A percentile compares a stretch with the other conserved stretches of the same genome.
Evolutionary conservation across 176 grass and related monocot genomes (phyloP).

Genomic region (Triticum monococcum): DNA sequence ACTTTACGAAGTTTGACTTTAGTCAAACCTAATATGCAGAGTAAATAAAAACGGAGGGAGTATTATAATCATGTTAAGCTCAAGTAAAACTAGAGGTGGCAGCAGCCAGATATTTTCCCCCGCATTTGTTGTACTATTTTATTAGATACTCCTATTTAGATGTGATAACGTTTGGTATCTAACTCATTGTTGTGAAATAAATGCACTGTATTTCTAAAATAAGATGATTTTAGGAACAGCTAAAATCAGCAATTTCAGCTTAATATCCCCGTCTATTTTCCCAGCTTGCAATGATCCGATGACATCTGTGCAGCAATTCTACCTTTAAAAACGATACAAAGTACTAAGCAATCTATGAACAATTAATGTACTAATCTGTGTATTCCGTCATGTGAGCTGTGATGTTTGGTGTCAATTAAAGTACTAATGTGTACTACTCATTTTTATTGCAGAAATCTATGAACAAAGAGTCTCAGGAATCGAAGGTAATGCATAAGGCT

Average conservation of each 20-base stretch:
- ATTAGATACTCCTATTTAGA: neutral
- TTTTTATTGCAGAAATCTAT: slow-evolving; percentile 63
- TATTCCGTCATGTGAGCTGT: neutral
- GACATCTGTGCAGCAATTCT: neutral
- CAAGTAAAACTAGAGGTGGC: neutral
- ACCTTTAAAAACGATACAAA: neutral
- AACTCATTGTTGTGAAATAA: neutral
- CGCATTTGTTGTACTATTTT: neutral
- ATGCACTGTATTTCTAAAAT: neutral
- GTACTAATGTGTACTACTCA: neutral
- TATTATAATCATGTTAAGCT: too few relatives aligned
- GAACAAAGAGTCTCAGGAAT: slow-evolving; percentile 49
- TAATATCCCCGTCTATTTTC: neutral
- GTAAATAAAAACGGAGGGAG: too few relatives aligned
- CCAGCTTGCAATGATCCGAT: neutral
- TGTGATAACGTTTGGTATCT: neutral
- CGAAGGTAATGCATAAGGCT: slow-evolving; percentile 64
- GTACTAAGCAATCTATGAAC: too few relatives aligned
- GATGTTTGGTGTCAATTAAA: slow-evolving; percentile 3
- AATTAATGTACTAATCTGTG: too few relatives aligned
- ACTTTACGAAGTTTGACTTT: too few relatives aligned
- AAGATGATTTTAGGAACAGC: neutral
- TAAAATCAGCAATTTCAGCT: neutral
- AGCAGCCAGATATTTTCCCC: too few relatives aligned
- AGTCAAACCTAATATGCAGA: too few relatives aligned